A percentile compares a stretch with the other conserved stretches of the same genome.
Conservation (phyloP, 495 filamentous ascomycete species). For the Talaromyces borbonicus region DNA sequence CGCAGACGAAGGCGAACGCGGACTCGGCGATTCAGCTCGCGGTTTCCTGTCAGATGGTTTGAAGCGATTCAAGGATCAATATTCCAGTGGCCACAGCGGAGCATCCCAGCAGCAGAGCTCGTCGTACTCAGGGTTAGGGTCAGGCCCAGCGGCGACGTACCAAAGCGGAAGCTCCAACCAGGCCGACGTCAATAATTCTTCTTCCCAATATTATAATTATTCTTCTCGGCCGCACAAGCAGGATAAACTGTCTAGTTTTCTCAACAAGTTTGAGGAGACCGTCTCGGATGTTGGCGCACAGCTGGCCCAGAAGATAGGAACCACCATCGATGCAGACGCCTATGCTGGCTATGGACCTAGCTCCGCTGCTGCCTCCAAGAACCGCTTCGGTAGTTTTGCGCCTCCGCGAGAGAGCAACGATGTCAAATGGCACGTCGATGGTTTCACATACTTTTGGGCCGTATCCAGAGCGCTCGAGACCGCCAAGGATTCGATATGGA, state of each 20-base stretch:
- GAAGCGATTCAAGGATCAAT: slow-evolving; percentile 36
- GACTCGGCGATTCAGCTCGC: slow-evolving; percentile 27
- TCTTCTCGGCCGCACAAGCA: slow-evolving; percentile 14
- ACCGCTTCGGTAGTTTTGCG: slow-evolving; percentile 78
- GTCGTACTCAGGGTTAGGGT: neutral
- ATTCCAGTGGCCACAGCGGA: slow-evolving; percentile 19
- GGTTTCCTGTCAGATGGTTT: slow-evolving; percentile 47
- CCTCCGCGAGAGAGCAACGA: slow-evolving; percentile 54
- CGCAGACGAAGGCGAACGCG: slow-evolving; percentile 5
- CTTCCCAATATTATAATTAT: slow-evolving; percentile 13
- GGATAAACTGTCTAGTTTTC: slow-evolving; percentile 39
- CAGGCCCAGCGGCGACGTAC: neutral
- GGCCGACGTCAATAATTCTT: slow-evolving; percentile 5
- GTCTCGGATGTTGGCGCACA: slow-evolving; percentile 42
- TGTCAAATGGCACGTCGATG: slow-evolving; percentile 90
- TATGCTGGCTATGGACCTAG: slow-evolving; percentile 37
- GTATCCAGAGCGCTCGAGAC: slow-evolving; percentile 76
- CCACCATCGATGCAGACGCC: slow-evolving; percentile 39
- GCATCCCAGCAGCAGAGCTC: neutral
- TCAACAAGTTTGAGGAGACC: slow-evolving; percentile 46
- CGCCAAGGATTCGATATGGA: slow-evolving; percentile 80
- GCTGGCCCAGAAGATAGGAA: slow-evolving; percentile 39
- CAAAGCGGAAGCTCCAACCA: neutral
- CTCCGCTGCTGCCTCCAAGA: slow-evolving; percentile 35
- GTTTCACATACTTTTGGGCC: slow-evolving; percentile 85